Evolutionary conservation across 2,329 filamentous ascomycete species (phyloP), one percentile per base, ranked within the genome.

Genomic region (Trichoderma sp.): DNA sequence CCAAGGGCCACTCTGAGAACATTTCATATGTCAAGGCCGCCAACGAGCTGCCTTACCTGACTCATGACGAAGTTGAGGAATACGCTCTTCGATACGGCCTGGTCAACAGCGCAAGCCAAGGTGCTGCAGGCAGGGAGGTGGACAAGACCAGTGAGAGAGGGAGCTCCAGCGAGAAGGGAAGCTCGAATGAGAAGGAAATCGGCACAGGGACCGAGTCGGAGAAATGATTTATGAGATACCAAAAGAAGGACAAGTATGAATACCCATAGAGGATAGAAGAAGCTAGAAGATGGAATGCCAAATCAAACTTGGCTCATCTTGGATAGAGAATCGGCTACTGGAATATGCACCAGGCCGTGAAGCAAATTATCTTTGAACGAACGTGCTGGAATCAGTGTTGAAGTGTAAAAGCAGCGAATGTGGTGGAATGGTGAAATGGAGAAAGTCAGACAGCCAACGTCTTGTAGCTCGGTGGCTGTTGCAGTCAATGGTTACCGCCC

Each of bases 11-110:
- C 72, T 76, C 81, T 34, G 88, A 90, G 77, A 85, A 87, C 2
- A 89, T 86, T 5, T 86, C 83, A 5, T 89, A 89, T 70, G 86
- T 90, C 66, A 81, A 81, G 71, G 87, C 87, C 5, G 84, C 86
- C 37, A 80, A 85, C 72, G 82, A 89, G 59, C 77, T 90, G 68
- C 87, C 87, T 0, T 81, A 83, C 70, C 78, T 89, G 14, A 76
- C 81, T 4, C 81, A 82, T 11, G 79, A 82, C 54, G 83, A 88
- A 72, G 82, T 89, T 34, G 85, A 88, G 76, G 77, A 80, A 63
- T 84, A 86, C 70, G 79, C 75, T 13, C 39, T 68, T 55, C 58
- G 24, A n/a, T 68, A 63, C 21, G 66, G 66, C 16, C 49, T 68
- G 18, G 66, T 68, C 26, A 21, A 43, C 21, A 21, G 30, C 16